Evolutionary conservation across 306 rosid species (phyloP).

Genomic region (Trifolium repens): DNA sequence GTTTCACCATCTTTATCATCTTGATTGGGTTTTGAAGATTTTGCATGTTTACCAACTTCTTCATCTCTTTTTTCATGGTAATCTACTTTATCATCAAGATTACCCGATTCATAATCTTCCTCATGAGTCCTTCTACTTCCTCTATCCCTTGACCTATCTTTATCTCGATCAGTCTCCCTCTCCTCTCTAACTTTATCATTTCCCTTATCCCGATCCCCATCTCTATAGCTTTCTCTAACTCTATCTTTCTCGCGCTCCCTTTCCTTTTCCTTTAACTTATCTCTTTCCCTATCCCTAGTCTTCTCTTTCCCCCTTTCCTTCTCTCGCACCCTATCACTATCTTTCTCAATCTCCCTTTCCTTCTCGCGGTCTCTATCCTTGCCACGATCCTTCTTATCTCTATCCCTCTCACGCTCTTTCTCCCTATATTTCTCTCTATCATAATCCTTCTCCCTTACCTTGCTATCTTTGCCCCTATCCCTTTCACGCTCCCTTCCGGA

Average conservation of each 20-base stretch:
- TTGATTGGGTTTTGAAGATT: constrained; percentile 9
- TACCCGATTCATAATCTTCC: constrained; percentile 55
- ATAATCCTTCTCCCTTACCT: constrained; percentile 71
- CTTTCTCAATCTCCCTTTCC: constrained; percentile 66
- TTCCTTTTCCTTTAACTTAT: constrained; percentile 58
- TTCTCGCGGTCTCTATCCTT: constrained; percentile 71
- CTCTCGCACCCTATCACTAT: constrained; percentile 61
- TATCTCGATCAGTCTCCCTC: constrained; percentile 53
- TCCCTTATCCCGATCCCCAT: constrained; percentile 59
- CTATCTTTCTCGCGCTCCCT: constrained; percentile 59
- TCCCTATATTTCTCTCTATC: constrained; percentile 73
- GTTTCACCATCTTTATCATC: constrained; percentile 41
- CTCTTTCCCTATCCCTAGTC: constrained; percentile 65
- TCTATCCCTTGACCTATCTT: constrained; percentile 66
- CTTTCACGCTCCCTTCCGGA: constrained; percentile 66
- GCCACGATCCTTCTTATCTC: constrained; percentile 65
- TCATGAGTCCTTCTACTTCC: constrained; percentile 54
- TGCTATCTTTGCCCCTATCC: constrained; percentile 66
- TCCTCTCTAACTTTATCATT: constrained; percentile 56
- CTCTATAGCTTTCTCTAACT: constrained; percentile 52
- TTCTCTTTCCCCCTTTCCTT: constrained; percentile 72
- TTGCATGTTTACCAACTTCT: constrained; percentile 55
- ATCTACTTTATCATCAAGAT: constrained; percentile 56
- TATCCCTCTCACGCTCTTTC: constrained; percentile 68
- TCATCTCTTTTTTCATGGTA: constrained; percentile 56